phyloP scores from a whole-genome alignment of 2,329 filamentous ascomycete species.

The Talaromyces sp. region DNA sequence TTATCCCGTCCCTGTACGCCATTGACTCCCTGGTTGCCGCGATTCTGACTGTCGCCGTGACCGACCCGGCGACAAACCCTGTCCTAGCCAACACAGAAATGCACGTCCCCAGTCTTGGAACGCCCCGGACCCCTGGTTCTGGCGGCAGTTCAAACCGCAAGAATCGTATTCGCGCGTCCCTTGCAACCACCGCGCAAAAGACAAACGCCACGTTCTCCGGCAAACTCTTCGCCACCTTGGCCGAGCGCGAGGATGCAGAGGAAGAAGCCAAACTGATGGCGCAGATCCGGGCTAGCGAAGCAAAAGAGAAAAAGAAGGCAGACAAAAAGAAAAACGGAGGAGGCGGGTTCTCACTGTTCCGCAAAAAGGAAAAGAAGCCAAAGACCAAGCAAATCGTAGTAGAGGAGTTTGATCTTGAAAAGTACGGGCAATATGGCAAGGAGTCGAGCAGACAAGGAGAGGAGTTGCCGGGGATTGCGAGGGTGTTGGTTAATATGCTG shows the following conservation, averaged over 20 bases:
- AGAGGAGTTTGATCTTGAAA: slow-evolving; percentile 43
- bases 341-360: slow-evolving; percentile 4
- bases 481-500: slow-evolving; percentile 30
- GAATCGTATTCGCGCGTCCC: slow-evolving; percentile 3
- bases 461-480: slow-evolving; percentile 34
- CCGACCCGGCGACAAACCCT: slow-evolving; percentile 36
- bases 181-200: slow-evolving; percentile 3
- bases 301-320: slow-evolving; percentile 15
- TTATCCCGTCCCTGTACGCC: slow-evolving; percentile 43
- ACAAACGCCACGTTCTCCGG: slow-evolving; percentile 20
- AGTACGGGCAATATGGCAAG: slow-evolving; percentile 36
- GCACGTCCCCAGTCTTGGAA: slow-evolving; percentile 17
- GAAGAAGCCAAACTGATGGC: slow-evolving; percentile 33
- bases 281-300: slow-evolving; percentile 22
- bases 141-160: slow-evolving; percentile 1
- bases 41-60: slow-evolving; percentile 40
- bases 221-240: slow-evolving; percentile 31
- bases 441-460: slow-evolving; percentile 32
- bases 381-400: slow-evolving; percentile 31
- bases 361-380: slow-evolving; percentile 2
- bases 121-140: slow-evolving; percentile 8
- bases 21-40: slow-evolving; percentile 45
- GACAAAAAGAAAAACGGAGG: background rate
- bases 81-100: slow-evolving; percentile 34
- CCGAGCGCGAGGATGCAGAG: slow-evolving; percentile 39